Percentiles rank a stretch among this genome's conserved stretches.
phyloP scores from a whole-genome alignment of 345 rosid genomes.

The Capsella bursapastoris region DNA sequence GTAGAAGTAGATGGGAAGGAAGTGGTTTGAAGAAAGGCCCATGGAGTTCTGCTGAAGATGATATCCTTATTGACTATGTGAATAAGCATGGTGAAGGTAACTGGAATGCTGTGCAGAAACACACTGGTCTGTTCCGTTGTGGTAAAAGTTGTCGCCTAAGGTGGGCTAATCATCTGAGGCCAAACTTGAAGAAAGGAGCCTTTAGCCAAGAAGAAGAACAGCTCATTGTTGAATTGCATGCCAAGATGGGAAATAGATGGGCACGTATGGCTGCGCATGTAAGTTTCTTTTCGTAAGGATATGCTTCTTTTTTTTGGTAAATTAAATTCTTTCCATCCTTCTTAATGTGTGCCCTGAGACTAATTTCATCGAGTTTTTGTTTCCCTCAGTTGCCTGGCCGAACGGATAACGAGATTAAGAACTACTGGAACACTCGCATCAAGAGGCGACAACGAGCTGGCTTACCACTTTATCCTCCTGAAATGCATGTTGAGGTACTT shows the following conservation, averaged over 20 bases:
- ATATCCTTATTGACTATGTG: conserved; percentile 79
- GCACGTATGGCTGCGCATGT: conserved; percentile 98
- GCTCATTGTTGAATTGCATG: conserved; percentile 82
- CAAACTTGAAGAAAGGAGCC: conserved; percentile 94
- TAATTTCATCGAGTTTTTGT: not conserved
- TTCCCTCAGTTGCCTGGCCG: conserved; percentile 86
- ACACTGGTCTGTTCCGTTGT: conserved; percentile 81
- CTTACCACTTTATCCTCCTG: conserved; percentile 96
- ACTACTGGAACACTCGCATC: conserved; percentile 96
- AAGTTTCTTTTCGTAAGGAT: conserved; percentile 20
- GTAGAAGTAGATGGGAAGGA: conserved; percentile 56
- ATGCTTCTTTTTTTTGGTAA: not conserved
- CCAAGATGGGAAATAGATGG: conserved; percentile 99
- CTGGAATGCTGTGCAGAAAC: conserved; percentile 97
- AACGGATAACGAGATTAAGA: conserved; percentile 97
- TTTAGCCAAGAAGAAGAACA: conserved; percentile 91
- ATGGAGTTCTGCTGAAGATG: conserved; percentile 94
- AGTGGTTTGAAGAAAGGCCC: conserved; percentile 84
- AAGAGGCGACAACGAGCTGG: conserved; percentile 95
- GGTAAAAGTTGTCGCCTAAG: conserved; percentile 96
- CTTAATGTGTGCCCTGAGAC: not conserved
- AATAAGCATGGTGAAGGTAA: conserved; percentile 93
- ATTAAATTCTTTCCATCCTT: not conserved
- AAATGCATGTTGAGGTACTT: conserved; percentile 56
- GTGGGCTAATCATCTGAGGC: conserved; percentile 97